phyloP scores from a whole-genome alignment of 1,284 basidiomycete species.

The Stygiomarasmius scandens region DNA sequence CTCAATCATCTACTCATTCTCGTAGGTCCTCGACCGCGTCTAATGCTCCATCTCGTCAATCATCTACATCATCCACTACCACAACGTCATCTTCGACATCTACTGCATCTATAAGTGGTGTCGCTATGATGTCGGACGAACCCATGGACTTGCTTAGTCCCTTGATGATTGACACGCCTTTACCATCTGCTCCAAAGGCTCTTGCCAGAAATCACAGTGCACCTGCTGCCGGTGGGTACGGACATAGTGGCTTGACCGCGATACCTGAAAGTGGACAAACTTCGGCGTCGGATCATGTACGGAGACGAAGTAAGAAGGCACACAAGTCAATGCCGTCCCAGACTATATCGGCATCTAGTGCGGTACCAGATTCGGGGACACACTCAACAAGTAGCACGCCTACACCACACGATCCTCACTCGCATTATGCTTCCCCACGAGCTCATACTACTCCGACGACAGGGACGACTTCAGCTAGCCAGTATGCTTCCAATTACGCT shows the following conservation, averaged over 20 bases:
- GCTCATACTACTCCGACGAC: too few species aligned
- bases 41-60: conserved; percentile 17
- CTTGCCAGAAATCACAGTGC: conserved; percentile 32
- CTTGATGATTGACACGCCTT: conserved; percentile 43
- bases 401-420: too few species aligned
- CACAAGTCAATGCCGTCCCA: too few species aligned
- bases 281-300: too few species aligned
- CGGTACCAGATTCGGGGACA: too few species aligned
- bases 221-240: conserved; percentile 19
- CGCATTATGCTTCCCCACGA: too few species aligned
- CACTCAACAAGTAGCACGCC: too few species aligned
- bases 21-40: conserved; percentile 5
- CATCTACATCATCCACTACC: conserved; percentile 9
- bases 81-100: conserved; percentile 20
- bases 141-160: conserved; percentile 57
- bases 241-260: conserved; percentile 34
- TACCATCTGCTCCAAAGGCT: conserved; percentile 29
- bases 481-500: too few species aligned
- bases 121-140: conserved; percentile 53
- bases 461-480: too few species aligned
- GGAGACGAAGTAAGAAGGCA: too few species aligned
- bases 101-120: conserved; percentile 34
- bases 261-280: conserved; percentile 31
- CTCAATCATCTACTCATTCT: not conserved
- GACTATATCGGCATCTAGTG: too few species aligned